Evolutionary conservation across 306 rosid species (phyloP).

Genomic region (Leucaena leucocephala): DNA sequence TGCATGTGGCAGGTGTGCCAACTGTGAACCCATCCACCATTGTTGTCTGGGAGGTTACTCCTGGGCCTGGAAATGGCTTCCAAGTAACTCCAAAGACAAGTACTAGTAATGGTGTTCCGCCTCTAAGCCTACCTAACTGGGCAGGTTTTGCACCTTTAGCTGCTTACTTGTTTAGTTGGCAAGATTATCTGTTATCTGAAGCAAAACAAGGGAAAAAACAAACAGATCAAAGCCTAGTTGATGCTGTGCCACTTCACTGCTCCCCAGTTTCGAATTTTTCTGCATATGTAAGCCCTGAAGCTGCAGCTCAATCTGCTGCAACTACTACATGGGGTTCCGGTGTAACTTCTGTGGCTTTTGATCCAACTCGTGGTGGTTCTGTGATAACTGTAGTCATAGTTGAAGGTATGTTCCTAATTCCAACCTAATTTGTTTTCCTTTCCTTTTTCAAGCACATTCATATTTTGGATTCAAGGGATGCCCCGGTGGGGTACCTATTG

Average conservation of each 20-base stretch:
- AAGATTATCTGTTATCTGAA: slow-evolving; percentile 81
- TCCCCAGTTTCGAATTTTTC: slow-evolving; percentile 98
- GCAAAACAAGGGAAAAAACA: slow-evolving; percentile 74
- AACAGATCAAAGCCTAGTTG: slow-evolving; percentile 65
- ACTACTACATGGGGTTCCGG: slow-evolving; percentile 99
- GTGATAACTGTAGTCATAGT: slow-evolving; percentile 94
- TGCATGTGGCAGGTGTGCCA: slow-evolving; percentile 99
- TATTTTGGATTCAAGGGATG: neutral
- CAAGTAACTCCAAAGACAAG: slow-evolving; percentile 77
- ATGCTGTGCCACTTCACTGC: slow-evolving; percentile 81
- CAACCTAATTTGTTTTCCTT: neutral
- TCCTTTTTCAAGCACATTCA: neutral
- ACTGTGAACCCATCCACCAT: slow-evolving; percentile 97
- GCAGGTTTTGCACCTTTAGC: slow-evolving; percentile 90
- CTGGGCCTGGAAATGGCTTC: slow-evolving; percentile 97
- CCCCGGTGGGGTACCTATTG: neutral
- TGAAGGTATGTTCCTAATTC: slow-evolving; percentile 67
- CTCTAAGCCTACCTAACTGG: slow-evolving; percentile 80
- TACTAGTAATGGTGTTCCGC: slow-evolving; percentile 72
- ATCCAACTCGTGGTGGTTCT: slow-evolving; percentile 96
- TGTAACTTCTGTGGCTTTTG: slow-evolving; percentile 97
- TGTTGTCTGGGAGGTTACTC: slow-evolving; percentile 98
- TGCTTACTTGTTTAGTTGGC: slow-evolving; percentile 95
- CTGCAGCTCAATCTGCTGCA: slow-evolving; percentile 97
- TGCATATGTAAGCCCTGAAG: slow-evolving; percentile 97